Conservation (phyloP, 352 stramenopile species). For the Blastocystis sp. region DNA sequence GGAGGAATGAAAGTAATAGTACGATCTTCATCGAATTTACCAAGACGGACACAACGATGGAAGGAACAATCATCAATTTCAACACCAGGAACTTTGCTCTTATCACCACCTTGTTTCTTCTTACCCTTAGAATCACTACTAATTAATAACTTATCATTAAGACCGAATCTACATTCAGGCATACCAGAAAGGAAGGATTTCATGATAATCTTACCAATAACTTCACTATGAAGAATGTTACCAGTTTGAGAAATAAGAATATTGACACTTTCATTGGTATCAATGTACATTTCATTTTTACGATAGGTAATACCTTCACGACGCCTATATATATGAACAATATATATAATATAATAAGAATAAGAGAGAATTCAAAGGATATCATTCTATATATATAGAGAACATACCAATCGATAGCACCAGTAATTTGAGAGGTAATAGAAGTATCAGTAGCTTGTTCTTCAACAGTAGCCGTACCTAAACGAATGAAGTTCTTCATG, state of each 20-base stretch:
- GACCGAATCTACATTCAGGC: constrained; percentile 91
- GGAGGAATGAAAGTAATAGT: constrained; percentile 92
- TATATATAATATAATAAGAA: too few species aligned
- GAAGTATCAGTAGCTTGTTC: constrained; percentile 59
- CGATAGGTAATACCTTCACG: constrained; percentile 87
- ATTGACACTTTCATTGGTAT: constrained; percentile 69
- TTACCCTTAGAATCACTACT: constrained; percentile 61
- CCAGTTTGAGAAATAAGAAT: constrained; percentile 76
- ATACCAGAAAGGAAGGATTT: constrained; percentile 88
- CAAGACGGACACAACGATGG: constrained; percentile 81
- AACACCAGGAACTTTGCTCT: constrained; percentile 48
- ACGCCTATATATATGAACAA: constrained; percentile 64
- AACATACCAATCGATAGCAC: constrained; percentile 9
- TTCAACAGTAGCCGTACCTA: constrained; percentile 49
- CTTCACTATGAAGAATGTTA: constrained; percentile 75
- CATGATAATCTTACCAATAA: constrained; percentile 82
- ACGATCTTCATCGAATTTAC: constrained; percentile 85
- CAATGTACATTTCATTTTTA: constrained; percentile 91
- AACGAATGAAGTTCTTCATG: constrained; percentile 58
- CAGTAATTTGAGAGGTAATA: constrained; percentile 60
- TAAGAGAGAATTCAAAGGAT: too few species aligned
- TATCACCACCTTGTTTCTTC: constrained; percentile 47
- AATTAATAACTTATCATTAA: constrained; percentile 96
- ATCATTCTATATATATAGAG: neutral
- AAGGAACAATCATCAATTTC: constrained; percentile 96